phyloP scores from a whole-genome alignment of 345 rosid genomes.

The Euphorbia tirucalli region DNA sequence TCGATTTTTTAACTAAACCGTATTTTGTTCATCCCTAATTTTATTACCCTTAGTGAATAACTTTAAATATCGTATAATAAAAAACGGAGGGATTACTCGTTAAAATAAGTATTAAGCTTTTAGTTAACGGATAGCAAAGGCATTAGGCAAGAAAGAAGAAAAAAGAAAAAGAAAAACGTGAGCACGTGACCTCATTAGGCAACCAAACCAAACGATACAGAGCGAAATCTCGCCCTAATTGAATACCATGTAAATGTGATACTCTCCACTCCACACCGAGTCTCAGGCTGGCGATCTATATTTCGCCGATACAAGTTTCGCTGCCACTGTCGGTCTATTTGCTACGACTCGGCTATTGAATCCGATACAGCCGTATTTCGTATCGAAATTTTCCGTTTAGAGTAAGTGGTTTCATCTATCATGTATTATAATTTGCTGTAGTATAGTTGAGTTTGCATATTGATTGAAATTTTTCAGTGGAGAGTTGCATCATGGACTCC shows the following conservation, averaged over 20 bases:
- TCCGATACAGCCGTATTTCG: slow-evolving; percentile 20
- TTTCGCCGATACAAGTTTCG: background rate
- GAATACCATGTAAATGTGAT: background rate
- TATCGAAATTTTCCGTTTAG: background rate
- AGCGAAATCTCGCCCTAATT: background rate
- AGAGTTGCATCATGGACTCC: background rate
- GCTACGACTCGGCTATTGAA: slow-evolving; percentile 8
- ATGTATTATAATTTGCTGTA: background rate
- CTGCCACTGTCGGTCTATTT: background rate
- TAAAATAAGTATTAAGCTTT: too few species aligned
- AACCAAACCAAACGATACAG: background rate
- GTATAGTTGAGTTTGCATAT: background rate
- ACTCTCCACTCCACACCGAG: background rate
- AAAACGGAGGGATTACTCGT: too few species aligned
- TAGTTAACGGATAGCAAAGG: too few species aligned
- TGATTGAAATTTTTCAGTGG: background rate
- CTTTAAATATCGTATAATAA: too few species aligned
- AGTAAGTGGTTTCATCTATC: background rate
- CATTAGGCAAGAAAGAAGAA: too few species aligned
- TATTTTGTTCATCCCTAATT: too few species aligned
- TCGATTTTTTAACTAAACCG: too few species aligned
- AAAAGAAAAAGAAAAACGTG: too few species aligned
- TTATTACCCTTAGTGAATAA: too few species aligned
- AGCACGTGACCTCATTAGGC: background rate
- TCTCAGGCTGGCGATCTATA: background rate